Evolutionary conservation across 2,329 filamentous ascomycete genomes (phyloP).

Genomic region (Fusarium sp.): DNA sequence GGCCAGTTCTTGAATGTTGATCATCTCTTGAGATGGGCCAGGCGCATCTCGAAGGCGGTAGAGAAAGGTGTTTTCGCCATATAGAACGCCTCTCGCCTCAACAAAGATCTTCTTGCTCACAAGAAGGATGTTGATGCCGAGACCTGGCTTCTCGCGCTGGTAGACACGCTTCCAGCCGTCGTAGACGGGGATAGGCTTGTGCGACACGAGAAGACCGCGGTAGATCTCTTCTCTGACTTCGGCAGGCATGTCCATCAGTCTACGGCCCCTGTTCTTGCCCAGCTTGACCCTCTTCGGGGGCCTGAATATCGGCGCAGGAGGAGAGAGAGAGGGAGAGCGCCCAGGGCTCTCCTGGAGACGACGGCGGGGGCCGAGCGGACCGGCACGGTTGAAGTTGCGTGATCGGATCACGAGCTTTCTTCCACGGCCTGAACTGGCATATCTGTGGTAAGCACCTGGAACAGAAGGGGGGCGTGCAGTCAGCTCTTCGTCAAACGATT

Average conservation of each 20-base stretch:
- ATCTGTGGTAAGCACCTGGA: slow-evolving; percentile 8
- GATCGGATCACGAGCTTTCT: neutral
- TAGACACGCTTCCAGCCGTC: slow-evolving; percentile 51
- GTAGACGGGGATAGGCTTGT: slow-evolving; percentile 50
- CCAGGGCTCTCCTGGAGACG: neutral
- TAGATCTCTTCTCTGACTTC: slow-evolving; percentile 51
- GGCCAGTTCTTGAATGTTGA: slow-evolving; percentile 26
- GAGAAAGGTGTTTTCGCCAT: slow-evolving; percentile 59
- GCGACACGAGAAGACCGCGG: slow-evolving; percentile 47
- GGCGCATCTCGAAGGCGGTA: slow-evolving; percentile 58
- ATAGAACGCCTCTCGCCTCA: slow-evolving; percentile 57
- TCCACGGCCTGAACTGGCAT: neutral
- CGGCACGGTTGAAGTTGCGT: neutral
- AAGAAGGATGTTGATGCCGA: slow-evolving; percentile 53
- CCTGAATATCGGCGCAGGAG: neutral
- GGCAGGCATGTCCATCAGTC: slow-evolving; percentile 40
- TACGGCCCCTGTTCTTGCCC: neutral
- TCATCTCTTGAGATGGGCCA: slow-evolving; percentile 19
- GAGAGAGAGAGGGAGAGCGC: neutral
- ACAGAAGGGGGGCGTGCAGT: slow-evolving; percentile 26
- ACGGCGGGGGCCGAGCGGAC: neutral
- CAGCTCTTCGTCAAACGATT: slow-evolving; percentile 30
- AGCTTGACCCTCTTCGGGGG: neutral
- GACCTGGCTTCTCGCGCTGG: slow-evolving; percentile 42
- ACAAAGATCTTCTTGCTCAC: slow-evolving; percentile 49